These are phyloP conservation scores for Phragmites australis DNA, from an alignment of 176 grass and related monocot species.

Conservation along the genomic window DNA sequence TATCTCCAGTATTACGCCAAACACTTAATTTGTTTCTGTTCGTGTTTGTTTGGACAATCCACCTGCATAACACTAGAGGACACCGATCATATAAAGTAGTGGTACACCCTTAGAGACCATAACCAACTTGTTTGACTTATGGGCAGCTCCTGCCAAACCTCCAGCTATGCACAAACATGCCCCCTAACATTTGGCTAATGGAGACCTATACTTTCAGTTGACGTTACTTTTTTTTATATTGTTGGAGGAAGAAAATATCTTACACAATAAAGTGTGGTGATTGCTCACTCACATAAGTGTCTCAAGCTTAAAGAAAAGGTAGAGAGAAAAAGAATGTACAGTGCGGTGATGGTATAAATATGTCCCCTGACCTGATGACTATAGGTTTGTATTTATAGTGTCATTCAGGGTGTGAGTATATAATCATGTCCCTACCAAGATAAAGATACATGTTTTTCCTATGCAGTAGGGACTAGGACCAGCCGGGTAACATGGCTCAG, in stretches of 20 bases:
- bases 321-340: too few relatives aligned
- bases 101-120: conserved; percentile 18
- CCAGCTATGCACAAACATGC: conserved; percentile 25
- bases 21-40: not conserved
- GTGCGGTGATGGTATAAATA: too few relatives aligned
- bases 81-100: conserved; percentile 22
- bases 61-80: conserved; percentile 6
- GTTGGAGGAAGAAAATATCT: too few relatives aligned
- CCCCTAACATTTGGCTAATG: conserved; percentile 29
- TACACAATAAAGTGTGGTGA: too few relatives aligned
- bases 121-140: conserved; percentile 48
- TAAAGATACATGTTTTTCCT: too few relatives aligned
- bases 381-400: too few relatives aligned
- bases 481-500: too few relatives aligned
- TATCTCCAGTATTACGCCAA: not conserved
- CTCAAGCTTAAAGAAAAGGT: too few relatives aligned
- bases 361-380: too few relatives aligned
- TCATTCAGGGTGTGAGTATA: too few relatives aligned
- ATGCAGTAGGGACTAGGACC: too few relatives aligned
- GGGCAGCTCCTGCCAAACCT: conserved; percentile 27
- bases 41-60: not conserved
- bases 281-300: not conserved
- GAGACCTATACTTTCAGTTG: conserved; percentile 27
- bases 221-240: conserved; percentile 31
- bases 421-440: too few relatives aligned